Percentiles rank a stretch among this genome's conserved stretches.
Conservation (phyloP, 208 protist genomes). For the Wallacemonas sp. region DNA sequence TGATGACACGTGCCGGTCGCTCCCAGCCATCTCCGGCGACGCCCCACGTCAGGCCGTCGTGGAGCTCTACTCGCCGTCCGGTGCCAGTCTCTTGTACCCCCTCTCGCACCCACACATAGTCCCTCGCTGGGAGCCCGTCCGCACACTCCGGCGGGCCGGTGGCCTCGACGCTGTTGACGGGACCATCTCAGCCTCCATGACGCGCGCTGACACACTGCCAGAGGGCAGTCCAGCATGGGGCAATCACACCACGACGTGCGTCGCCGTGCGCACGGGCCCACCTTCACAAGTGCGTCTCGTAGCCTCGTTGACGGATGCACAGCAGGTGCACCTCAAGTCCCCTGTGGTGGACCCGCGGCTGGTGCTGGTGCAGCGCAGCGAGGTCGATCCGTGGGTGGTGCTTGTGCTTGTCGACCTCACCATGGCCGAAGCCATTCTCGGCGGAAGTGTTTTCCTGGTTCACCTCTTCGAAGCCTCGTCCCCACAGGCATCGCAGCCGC, state of each 20-base stretch:
- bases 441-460: conserved; percentile 22
- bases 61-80: conserved; percentile 57
- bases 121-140: not conserved
- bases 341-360: conserved; percentile 39
- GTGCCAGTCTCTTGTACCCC: conserved; percentile 55
- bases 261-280: conserved; percentile 13
- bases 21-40: not conserved
- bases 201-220: no score
- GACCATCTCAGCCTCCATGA: no score
- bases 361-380: conserved; percentile 69
- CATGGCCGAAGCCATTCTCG: conserved; percentile 10
- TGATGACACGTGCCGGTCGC: not conserved
- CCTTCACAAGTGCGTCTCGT: conserved; percentile 10
- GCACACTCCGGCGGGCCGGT: no score
- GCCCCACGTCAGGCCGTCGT: conserved; percentile 44
- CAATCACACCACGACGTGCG: conserved; percentile 21
- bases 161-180: no score
- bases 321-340: not conserved
- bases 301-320: conserved; percentile 5
- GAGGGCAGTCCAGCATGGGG: no score
- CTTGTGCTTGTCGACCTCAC: conserved; percentile 61
- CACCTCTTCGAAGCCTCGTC: conserved; percentile 39
- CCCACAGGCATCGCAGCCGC: not conserved
- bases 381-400: conserved; percentile 41
- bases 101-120: conserved; percentile 58